Base-by-base conservation (phyloP, 2,329 filamentous ascomycete genomes). In the Aspergillus melleus region DNA sequence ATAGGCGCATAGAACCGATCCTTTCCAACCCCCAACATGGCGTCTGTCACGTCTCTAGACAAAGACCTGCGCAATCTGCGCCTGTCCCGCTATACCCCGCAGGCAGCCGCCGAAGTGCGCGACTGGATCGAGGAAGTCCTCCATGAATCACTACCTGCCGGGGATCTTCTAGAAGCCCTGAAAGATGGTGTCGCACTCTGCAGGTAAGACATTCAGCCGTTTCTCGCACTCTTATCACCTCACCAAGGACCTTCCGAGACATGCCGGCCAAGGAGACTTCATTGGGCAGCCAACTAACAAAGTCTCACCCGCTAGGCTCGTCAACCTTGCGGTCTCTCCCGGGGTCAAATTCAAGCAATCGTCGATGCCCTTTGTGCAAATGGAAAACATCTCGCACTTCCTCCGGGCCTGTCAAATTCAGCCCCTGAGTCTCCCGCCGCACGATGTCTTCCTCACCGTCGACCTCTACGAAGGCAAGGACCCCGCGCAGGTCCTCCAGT, bases 351-450 rank as follows among this genome's bases (percentile, higher is more conserved):
- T 90, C 84, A 98, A 98, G 79, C 84, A 89, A 72, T 96, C 93
- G 1, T 80, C 87, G 46, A 98, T 98, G 94, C 95, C 95, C 0
- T 99, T 99, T 74, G 94, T 98, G 46, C 95, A 99, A 77, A 98
- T 98, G 93, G 95, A 99, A 77, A 99, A 99, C 75, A 97, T 99
- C 72, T 96, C 93, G 4, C 91, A 96, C 73, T 99, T 97, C 78
- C 86, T 99, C 56, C 88, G 86, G 71, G 92, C 92, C 61, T 96
- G 93, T 80, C 91, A 96, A 77, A 81, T 86, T 54, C 86, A 90
- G 26, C 95, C 95, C 0, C 81, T 99, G 55, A 93, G 88, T 76
- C 87, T 99, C 61, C 92, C 91, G 59, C 88, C 93, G 50, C 95
- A 99, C 80, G 95, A 99, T 77, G 88, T 93, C 66, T 99, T 99